Conservation (phyloP, 768 basidiomycete genomes). For the Inosperma sp. region DNA sequence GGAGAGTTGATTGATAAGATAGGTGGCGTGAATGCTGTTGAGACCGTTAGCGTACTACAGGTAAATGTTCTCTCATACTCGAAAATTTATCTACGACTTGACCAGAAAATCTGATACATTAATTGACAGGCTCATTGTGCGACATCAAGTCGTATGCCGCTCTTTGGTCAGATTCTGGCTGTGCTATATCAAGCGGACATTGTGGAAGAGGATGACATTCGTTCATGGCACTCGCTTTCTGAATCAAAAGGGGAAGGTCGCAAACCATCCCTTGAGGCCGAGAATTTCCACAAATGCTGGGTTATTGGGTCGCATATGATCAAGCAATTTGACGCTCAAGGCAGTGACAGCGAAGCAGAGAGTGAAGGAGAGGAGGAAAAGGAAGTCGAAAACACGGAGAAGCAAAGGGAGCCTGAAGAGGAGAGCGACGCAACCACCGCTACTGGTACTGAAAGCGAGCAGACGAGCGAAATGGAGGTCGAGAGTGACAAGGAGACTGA, state of each 20-base stretch:
- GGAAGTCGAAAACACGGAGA: slow-evolving; percentile 17
- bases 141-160: slow-evolving; percentile 51
- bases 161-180: slow-evolving; percentile 84
- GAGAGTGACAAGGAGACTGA: slow-evolving; percentile 9
- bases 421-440: slow-evolving; percentile 8
- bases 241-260: slow-evolving; percentile 49
- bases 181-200: slow-evolving; percentile 90
- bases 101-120: neutral
- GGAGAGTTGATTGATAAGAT: slow-evolving; percentile 76
- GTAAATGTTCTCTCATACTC: slow-evolving; percentile 34
- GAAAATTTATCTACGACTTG: neutral
- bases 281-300: slow-evolving; percentile 68
- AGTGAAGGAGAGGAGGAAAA: slow-evolving; percentile 21
- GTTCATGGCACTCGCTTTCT: slow-evolving; percentile 72
- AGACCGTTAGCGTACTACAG: slow-evolving; percentile 77
- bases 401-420: slow-evolving; percentile 13
- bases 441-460: slow-evolving; percentile 12
- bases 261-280: slow-evolving; percentile 36
- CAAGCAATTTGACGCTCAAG: slow-evolving; percentile 76
- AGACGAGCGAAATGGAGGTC: neutral
- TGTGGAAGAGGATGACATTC: slow-evolving; percentile 84
- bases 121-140: slow-evolving; percentile 57
- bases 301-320: slow-evolving; percentile 69
- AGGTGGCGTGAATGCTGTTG: slow-evolving; percentile 77
- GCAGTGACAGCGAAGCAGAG: slow-evolving; percentile 40